These are phyloP conservation scores for Irpex sp. DNA, from an alignment of 1,284 basidiomycete species.

Conservation along the genomic window DNA sequence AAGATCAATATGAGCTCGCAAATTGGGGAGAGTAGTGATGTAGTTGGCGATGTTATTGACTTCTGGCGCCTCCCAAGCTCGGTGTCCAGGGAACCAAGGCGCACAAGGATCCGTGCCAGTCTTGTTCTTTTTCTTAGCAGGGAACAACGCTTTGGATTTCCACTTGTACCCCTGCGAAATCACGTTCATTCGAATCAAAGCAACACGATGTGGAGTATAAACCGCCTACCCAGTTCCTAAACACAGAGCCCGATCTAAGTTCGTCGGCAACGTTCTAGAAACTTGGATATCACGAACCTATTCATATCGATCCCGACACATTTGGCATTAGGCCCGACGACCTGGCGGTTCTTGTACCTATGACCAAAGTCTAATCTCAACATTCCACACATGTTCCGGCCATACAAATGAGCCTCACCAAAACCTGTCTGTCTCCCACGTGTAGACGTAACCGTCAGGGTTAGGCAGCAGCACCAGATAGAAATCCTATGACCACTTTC, in stretches of 20 bases:
- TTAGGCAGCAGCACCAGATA: slow-evolving; percentile 79
- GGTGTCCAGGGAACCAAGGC: slow-evolving; percentile 68
- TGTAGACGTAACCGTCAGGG: slow-evolving; percentile 73
- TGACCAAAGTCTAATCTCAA: neutral
- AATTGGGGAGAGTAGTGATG: slow-evolving; percentile 49
- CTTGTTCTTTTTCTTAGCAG: slow-evolving; percentile 19
- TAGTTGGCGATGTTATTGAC: slow-evolving; percentile 73
- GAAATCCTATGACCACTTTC: slow-evolving; percentile 46
- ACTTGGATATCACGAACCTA: slow-evolving; percentile 31
- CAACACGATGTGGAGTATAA: too few relatives aligned
- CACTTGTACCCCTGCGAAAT: slow-evolving; percentile 57
- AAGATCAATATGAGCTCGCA: slow-evolving; percentile 69
- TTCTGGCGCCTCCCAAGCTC: slow-evolving; percentile 75
- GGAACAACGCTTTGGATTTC: slow-evolving; percentile 34
- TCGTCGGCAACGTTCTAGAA: too few relatives aligned
- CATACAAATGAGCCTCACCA: slow-evolving; percentile 43
- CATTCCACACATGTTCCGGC: neutral
- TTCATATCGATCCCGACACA: slow-evolving; percentile 83
- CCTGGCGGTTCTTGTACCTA: slow-evolving; percentile 77
- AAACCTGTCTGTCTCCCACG: slow-evolving; percentile 64
- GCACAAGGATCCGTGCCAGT: slow-evolving; percentile 55
- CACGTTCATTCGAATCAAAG: neutral
- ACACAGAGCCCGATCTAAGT: neutral
- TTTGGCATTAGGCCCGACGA: slow-evolving; percentile 40
- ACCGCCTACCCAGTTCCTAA: slow-evolving; percentile 28